Percentiles rank a stretch among this genome's conserved stretches.
Conservation (phyloP, 108 stramenopile species). For the Fragilaria radians region DNA sequence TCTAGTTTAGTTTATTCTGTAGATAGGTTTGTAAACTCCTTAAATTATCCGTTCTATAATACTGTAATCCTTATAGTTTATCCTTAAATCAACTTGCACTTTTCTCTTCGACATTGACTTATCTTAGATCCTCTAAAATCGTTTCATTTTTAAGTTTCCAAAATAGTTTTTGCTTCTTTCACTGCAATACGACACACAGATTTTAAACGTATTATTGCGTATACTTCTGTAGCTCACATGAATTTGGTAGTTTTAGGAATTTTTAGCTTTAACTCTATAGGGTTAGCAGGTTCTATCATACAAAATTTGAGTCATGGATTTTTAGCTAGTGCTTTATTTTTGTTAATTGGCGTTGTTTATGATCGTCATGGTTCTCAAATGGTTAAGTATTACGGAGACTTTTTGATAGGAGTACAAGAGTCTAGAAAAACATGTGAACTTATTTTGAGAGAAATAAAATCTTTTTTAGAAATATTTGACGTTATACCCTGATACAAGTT, state of each 20-base stretch:
- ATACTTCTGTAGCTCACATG: constrained; percentile 40
- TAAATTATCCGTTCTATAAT: no score
- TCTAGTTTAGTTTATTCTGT: no score
- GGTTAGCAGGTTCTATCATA: constrained; percentile 30
- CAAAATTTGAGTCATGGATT: constrained; percentile 32
- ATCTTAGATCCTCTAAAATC: no score
- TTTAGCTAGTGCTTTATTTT: constrained; percentile 29
- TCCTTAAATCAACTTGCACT: no score
- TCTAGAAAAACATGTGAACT: not conserved
- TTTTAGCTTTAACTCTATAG: constrained; percentile 34
- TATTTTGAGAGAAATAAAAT: no score
- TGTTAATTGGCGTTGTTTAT: constrained; percentile 28
- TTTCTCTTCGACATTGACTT: no score
- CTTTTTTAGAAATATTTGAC: constrained; percentile 23
- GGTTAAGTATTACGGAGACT: constrained; percentile 26
- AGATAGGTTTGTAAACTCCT: no score
- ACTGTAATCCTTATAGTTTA: no score
- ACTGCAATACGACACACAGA: constrained; percentile 34
- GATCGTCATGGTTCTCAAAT: constrained; percentile 27
- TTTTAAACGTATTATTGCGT: constrained; percentile 41
- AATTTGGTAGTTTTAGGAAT: constrained; percentile 29
- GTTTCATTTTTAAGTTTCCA: no score
- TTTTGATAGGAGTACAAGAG: constrained; percentile 10
- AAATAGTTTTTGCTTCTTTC: constrained; percentile 25
- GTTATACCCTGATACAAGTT: constrained; percentile 35